Percentiles rank a stretch among this genome's conserved stretches.
phyloP scores from a whole-genome alignment of 2,329 filamentous ascomycete genomes.

The Cordyceps militaris region DNA sequence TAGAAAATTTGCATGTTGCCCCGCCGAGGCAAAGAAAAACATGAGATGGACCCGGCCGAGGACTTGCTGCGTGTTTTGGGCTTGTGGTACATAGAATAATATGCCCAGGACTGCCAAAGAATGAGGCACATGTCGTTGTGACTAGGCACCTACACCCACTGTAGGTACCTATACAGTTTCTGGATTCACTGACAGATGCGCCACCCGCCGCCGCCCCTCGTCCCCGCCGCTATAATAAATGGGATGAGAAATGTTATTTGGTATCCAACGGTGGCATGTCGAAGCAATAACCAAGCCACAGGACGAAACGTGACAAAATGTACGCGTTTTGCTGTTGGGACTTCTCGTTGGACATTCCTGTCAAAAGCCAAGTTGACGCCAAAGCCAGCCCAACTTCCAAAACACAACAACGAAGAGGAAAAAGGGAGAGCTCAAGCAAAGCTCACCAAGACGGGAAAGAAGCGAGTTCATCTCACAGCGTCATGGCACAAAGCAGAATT shows the following conservation, averaged over 20 bases:
- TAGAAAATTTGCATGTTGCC: not conserved
- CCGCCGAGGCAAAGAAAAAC: not conserved
- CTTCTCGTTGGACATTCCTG: not conserved
- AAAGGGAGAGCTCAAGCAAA: not conserved
- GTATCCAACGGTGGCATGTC: not conserved
- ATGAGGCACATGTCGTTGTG: not conserved
- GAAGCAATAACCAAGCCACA: too few species aligned
- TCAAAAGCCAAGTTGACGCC: not conserved
- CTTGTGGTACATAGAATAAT: too few species aligned
- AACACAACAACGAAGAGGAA: not conserved
- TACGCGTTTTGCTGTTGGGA: too few species aligned
- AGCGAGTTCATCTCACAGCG: not conserved
- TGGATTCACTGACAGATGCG: not conserved
- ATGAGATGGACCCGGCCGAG: too few species aligned
- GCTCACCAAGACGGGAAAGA: too few species aligned
- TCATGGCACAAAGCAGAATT: not conserved
- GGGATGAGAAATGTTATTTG: not conserved
- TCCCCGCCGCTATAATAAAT: not conserved
- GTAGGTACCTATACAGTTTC: too few species aligned
- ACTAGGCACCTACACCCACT: too few species aligned
- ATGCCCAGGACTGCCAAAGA: too few species aligned
- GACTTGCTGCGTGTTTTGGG: too few species aligned
- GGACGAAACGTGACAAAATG: too few species aligned
- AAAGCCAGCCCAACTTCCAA: not conserved
- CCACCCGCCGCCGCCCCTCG: not conserved